A percentile compares a stretch with the other conserved stretches of the same genome.
Evolutionary conservation across 1,139 yeast species (phyloP).

Genomic region (Debaryomyces udenii): DNA sequence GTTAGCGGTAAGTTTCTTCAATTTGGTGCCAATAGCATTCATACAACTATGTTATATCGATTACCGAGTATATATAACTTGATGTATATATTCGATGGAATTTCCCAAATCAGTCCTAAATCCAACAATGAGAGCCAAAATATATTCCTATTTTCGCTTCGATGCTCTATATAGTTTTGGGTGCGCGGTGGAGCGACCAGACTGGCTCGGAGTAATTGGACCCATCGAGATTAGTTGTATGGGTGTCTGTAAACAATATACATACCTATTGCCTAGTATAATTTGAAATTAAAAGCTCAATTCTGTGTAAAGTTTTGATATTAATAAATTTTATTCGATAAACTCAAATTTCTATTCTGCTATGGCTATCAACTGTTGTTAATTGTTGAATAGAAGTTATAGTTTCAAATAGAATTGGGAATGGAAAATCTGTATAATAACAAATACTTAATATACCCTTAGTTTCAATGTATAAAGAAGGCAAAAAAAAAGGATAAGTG

Average conservation of each 20-base stretch:
- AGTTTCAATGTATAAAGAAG: background rate
- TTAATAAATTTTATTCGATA: too few species aligned
- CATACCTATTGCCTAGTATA: too few species aligned
- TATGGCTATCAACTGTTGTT: too few species aligned
- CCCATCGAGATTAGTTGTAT: background rate
- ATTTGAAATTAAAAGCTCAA: too few species aligned
- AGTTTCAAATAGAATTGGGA: too few species aligned
- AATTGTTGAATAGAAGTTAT: too few species aligned
- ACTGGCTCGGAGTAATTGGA: background rate
- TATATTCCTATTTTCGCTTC: background rate
- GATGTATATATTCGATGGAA: background rate
- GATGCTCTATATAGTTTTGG: conserved; percentile 2
- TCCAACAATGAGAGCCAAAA: background rate
- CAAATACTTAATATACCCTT: too few species aligned
- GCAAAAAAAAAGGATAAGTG: conserved; percentile 1
- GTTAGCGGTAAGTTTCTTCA: conserved; percentile 12
- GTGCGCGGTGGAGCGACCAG: conserved; percentile 1
- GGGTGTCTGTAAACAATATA: background rate
- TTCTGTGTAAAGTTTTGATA: too few species aligned
- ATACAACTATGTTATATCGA: conserved; percentile 7
- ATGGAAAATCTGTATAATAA: too few species aligned
- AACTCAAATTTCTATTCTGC: too few species aligned
- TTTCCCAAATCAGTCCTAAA: background rate
- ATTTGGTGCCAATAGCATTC: conserved; percentile 12
- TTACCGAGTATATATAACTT: background rate